These are phyloP conservation scores for Endothia cerciana DNA, from an alignment of 2,329 filamentous ascomycete genomes.

Conservation along the genomic window DNA sequence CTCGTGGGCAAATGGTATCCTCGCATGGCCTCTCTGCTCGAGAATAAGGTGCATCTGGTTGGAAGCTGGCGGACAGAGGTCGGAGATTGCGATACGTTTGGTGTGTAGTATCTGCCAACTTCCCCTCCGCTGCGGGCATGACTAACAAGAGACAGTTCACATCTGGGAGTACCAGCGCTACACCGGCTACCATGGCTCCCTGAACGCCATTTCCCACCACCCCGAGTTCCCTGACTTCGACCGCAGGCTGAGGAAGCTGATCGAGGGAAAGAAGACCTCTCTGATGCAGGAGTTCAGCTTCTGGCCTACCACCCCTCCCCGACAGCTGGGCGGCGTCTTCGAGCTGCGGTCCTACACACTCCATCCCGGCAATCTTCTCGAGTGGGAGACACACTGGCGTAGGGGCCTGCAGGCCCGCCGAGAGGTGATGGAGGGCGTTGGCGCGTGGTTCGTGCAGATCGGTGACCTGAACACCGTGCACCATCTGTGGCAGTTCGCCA, in stretches of 20 bases:
- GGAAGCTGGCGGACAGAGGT: slow-evolving; percentile 99
- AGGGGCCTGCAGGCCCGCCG: slow-evolving; percentile 86
- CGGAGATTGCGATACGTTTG: slow-evolving; percentile 94
- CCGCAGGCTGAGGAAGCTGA: slow-evolving; percentile 80
- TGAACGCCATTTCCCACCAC: slow-evolving; percentile 81
- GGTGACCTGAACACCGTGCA: slow-evolving; percentile 97
- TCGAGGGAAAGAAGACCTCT: slow-evolving; percentile 82
- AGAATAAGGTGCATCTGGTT: slow-evolving; percentile 94
- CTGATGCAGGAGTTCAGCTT: slow-evolving; percentile 99
- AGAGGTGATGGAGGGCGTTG: slow-evolving; percentile 98
- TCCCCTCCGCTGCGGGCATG: neutral
- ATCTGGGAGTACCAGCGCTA: slow-evolving; percentile 99
- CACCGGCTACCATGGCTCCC: slow-evolving; percentile 89
- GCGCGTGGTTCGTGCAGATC: slow-evolving; percentile 98
- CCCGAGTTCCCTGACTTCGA: slow-evolving; percentile 86
- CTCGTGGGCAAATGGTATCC: slow-evolving; percentile 93
- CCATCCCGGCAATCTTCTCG: slow-evolving; percentile 91
- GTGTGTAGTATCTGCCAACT: slow-evolving; percentile 53
- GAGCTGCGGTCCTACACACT: slow-evolving; percentile 96
- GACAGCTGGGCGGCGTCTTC: slow-evolving; percentile 88
- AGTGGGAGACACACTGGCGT: slow-evolving; percentile 99
- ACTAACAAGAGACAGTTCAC: slow-evolving; percentile 68
- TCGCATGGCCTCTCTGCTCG: slow-evolving; percentile 77
- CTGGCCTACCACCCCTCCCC: slow-evolving; percentile 94
- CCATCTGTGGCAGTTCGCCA: slow-evolving; percentile 97